Conservation (phyloP, 2,329 filamentous ascomycete genomes). For the Scedosporium apiospermum region DNA sequence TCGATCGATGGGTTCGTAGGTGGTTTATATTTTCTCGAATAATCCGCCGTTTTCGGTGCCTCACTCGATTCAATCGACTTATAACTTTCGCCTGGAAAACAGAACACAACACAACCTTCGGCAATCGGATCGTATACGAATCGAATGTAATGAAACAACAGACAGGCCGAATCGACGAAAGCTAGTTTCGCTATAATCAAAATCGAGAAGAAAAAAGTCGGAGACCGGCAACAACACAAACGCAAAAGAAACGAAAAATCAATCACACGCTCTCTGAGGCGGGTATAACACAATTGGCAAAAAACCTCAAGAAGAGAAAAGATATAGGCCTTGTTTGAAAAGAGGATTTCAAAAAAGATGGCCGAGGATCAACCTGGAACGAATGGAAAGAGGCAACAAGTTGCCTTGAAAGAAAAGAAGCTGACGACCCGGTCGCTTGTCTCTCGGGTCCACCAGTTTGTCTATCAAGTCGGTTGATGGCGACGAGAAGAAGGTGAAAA, state of each 20-base stretch:
- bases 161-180: neutral
- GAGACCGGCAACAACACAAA: neutral
- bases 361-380: slow-evolving; percentile 52
- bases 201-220: slow-evolving; percentile 5
- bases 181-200: neutral
- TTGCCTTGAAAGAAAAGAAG: neutral
- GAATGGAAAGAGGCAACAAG: slow-evolving; percentile 24
- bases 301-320: neutral
- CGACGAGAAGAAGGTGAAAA: neutral
- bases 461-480: neutral
- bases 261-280: neutral
- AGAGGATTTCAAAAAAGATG: slow-evolving; percentile 21
- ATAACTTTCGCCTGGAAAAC: neutral
- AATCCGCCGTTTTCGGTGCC: neutral
- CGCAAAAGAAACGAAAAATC: neutral
- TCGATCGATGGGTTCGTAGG: neutral
- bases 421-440: slow-evolving; percentile 2
- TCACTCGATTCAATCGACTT: neutral
- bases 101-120: slow-evolving; percentile 2
- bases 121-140: neutral
- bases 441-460: neutral
- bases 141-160: neutral
- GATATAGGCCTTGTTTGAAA: neutral
- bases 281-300: neutral
- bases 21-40: neutral